Base-by-base conservation (phyloP, 345 rosid genomes). In the Streptanthus diversifolius region DNA sequence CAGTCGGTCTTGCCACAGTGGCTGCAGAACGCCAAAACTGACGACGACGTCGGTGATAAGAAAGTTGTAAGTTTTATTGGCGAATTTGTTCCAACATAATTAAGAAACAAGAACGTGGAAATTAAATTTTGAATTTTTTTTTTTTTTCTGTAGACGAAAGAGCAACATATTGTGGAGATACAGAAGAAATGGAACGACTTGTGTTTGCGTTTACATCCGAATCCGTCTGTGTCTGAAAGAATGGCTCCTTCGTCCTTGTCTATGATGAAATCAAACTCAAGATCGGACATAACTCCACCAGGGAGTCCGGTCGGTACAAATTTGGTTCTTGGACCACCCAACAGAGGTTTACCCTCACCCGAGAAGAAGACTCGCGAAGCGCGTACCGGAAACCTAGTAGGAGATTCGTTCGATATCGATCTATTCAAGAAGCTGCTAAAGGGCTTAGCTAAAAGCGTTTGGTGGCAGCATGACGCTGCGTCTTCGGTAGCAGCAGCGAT, bases 381-480 rank as follows among this genome's bases (percentile, higher is more conserved):
- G 30, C 82, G 74, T 70, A 59, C 43, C 12, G 83, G 79, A 48
- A 84, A 88, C 65, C 75, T 77, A 40, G 61, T 66, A 7, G 79
- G 68, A 7, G 79, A 74, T 63, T 44, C 83, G 0, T 55, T 81
- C 19, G 98, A 91, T 74, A 80, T 83, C 3, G 97, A 87, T 53
- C 80, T 87, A 3, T 85, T 79, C 76, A 95, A 95, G 87, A 85
- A 83, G 82, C 92, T 95, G 36, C 86, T 88, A 63, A 90, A 87
- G 64, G 92, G 93, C 47, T 87, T 95, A 63, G 36, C 57, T 0
- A 93, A 88, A 71, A 87, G 83, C 74, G 96, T 87, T 19, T 83
- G 96, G 96, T 95, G 99, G 99, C 99, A 95, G 81, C 83, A 71
- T 17, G 98, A 95, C 18, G 98, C 99, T 25, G 92, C 99, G 36